A percentile compares a stretch with the other conserved stretches of the same genome.
Conservation (phyloP, 2,329 filamentous ascomycete species). For the Tolypocladium ovalisporum region DNA sequence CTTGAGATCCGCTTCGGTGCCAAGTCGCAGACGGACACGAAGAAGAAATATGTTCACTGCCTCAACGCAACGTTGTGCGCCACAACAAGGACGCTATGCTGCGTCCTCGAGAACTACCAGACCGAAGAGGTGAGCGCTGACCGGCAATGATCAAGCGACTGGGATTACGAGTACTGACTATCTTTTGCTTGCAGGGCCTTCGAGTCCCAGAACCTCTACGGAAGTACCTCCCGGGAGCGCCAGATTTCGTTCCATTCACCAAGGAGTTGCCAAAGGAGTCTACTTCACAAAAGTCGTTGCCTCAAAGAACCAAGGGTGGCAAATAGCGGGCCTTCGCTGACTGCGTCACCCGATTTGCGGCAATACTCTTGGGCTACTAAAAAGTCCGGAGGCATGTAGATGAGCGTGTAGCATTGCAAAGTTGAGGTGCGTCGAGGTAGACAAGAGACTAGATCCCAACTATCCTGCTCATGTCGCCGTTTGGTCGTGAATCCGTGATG, state of each 20-base stretch:
- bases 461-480: not conserved
- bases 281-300: constrained; percentile 17
- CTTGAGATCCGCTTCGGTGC: constrained; percentile 85
- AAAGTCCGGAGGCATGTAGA: not conserved
- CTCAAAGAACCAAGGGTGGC: constrained; percentile 19
- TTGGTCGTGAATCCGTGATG: not conserved
- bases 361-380: not conserved
- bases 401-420: not conserved
- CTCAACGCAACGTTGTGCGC: constrained; percentile 85
- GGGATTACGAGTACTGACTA: not conserved
- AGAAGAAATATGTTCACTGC: constrained; percentile 89
- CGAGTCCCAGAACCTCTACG: constrained; percentile 72
- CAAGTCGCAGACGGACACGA: constrained; percentile 73
- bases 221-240: constrained; percentile 82
- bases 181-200: constrained; percentile 44
- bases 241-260: constrained; percentile 79
- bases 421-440: not conserved
- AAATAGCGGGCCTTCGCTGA: constrained; percentile 5
- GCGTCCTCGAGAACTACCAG: constrained; percentile 94
- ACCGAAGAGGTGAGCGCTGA: constrained; percentile 57
- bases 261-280: constrained; percentile 73
- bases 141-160: not conserved
- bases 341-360: too few relatives aligned
- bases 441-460: not conserved
- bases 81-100: constrained; percentile 86